These are phyloP conservation scores for Nemania abortiva DNA, from an alignment of 2,329 filamentous ascomycete species.

Conservation along the genomic window DNA sequence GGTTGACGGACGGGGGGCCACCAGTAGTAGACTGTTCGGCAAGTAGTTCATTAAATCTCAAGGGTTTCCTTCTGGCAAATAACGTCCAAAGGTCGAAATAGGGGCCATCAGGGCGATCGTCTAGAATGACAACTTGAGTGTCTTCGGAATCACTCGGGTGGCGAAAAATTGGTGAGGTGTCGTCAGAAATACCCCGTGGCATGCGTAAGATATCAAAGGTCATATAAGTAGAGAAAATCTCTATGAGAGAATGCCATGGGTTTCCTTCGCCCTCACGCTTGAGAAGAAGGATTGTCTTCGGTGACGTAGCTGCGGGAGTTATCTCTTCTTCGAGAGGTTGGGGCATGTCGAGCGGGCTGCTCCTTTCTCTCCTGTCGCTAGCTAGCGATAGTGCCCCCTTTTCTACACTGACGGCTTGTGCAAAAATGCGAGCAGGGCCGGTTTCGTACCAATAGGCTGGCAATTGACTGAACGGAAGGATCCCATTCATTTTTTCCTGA, in stretches of 20 bases:
- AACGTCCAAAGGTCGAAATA: constrained; percentile 56
- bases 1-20: constrained; percentile 43
- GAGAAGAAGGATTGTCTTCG: constrained; percentile 47
- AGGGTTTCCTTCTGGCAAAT: constrained; percentile 50
- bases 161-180: constrained; percentile 41
- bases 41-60: constrained; percentile 48
- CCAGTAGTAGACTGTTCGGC: constrained; percentile 17
- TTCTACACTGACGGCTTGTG: constrained; percentile 18
- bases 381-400: not conserved
- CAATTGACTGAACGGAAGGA: constrained; percentile 22
- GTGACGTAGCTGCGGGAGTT: not conserved
- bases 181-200: constrained; percentile 30
- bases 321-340: not conserved
- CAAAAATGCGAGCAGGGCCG: constrained; percentile 25
- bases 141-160: constrained; percentile 38
- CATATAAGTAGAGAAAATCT: constrained; percentile 52
- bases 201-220: constrained; percentile 53
- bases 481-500: constrained; percentile 20
- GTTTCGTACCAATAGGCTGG: constrained; percentile 35
- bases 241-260: constrained; percentile 53
- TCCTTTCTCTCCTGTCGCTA: not conserved
- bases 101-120: constrained; percentile 52
- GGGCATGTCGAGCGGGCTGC: not conserved
- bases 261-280: constrained; percentile 53
- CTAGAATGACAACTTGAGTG: constrained; percentile 54